Evolutionary conservation across 176 grass and related monocot genomes (phyloP).

Genomic region (Themeda triandra): DNA sequence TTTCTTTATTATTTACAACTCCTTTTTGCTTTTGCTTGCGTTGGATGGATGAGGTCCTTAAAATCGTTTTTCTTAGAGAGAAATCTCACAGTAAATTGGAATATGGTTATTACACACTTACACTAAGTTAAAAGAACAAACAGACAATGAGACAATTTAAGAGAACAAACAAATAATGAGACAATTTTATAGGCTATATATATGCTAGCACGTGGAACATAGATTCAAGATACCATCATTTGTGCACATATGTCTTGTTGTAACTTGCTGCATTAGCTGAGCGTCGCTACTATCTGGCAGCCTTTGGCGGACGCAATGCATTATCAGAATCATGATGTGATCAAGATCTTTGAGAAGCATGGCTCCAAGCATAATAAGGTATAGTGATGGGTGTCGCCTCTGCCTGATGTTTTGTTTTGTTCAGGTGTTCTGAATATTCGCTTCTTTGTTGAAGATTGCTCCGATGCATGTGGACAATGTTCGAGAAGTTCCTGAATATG

Average conservation of each 20-base stretch:
- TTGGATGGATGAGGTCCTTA: neutral
- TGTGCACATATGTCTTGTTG: neutral
- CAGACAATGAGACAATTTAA: too few species aligned
- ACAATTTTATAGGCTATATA: neutral
- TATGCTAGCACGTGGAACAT: slow-evolving; percentile 5
- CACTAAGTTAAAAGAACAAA: too few species aligned
- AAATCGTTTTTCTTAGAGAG: neutral
- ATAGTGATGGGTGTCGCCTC: slow-evolving; percentile 29
- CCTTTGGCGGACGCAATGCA: slow-evolving; percentile 98
- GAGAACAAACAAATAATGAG: neutral
- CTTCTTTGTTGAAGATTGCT: slow-evolving; percentile 60
- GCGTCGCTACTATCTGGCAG: slow-evolving; percentile 47
- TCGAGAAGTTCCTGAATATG: slow-evolving; percentile 87
- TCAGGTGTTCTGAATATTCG: slow-evolving; percentile 17
- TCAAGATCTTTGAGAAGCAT: slow-evolving; percentile 88
- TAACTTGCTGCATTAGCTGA: slow-evolving; percentile 33
- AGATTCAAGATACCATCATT: neutral
- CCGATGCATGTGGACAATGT: slow-evolving; percentile 75
- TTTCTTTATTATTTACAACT: neutral
- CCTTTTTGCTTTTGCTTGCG: neutral
- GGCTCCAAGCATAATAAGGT: slow-evolving; percentile 55
- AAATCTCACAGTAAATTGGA: neutral
- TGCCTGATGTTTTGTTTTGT: slow-evolving; percentile 39
- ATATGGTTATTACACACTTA: too few species aligned
- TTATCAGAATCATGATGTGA: slow-evolving; percentile 87